Evolutionary conservation across 2,329 filamentous ascomycete species (phyloP), one percentile per base, ranked within the genome.

Genomic region (Trichoderma brevicompactum): DNA sequence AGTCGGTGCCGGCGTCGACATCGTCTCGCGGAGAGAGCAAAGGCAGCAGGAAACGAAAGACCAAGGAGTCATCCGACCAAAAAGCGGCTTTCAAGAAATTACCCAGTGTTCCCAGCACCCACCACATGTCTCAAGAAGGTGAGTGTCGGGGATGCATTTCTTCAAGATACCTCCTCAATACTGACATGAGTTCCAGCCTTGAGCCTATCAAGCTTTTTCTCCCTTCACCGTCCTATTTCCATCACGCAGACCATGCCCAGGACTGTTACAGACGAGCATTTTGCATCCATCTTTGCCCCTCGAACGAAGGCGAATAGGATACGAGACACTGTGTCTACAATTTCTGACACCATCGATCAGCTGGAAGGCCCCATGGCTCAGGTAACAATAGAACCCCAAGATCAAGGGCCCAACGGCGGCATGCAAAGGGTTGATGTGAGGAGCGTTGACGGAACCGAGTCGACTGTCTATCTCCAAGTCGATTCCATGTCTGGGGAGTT

Each of bases 201-300:
- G 67, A 89, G 91, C 69, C 83, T 97, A 52, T 95, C 94, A 7
- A 90, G 90, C 67, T 98, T 99, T 84, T 98, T 98, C 82, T 96
- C 94, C 68, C 90, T 96, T 70, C 92, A 99, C 79, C 89, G 95
- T 68, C 95, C 95, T 52, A 94, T 99, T 74, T 96, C 92, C 64
- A 87, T 97, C 70, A 93, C 89, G 56, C 89, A 89, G 72, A 89
- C 90, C 70, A 89, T 97, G 74, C 95, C 91, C 64, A 88, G 86
- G 71, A 82, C 85, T 19, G 85, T 93, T 52, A 88, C 86, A 60
- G 83, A 90, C 68, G 89, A 91, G 74, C 85, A 89, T 56, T 97
- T 98, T 77, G 89, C 92, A 68, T 85, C 90, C 73, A 94, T 99
- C 74, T 98, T 98, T 77, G 83, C 88, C 50, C 75, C 81, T 65